These are phyloP conservation scores for Colletotrichum orchidophilum DNA, from an alignment of 2,329 filamentous ascomycete species.

Conservation along the genomic window DNA sequence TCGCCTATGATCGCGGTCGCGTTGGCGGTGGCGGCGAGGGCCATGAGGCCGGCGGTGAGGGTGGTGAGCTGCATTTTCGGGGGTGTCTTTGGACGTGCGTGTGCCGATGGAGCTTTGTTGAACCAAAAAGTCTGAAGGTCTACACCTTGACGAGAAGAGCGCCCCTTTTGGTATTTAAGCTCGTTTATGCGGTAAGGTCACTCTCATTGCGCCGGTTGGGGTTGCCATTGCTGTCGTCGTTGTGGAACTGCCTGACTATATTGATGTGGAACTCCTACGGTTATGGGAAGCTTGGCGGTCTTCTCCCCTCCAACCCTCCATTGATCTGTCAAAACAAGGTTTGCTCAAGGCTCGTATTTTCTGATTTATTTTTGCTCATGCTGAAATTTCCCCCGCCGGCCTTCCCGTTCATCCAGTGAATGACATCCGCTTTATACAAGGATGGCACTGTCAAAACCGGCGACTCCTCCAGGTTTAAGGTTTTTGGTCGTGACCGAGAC, in stretches of 20 bases:
- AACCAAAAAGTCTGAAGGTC: neutral
- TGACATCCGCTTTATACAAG: neutral
- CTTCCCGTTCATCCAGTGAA: neutral
- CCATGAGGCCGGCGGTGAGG: slow-evolving; percentile 5
- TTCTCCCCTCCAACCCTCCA: neutral
- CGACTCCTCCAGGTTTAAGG: neutral
- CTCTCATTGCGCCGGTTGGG: neutral
- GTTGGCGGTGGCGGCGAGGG: slow-evolving; percentile 8
- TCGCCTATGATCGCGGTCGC: slow-evolving; percentile 16
- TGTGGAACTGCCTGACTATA: neutral
- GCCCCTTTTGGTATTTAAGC: neutral
- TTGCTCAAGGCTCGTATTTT: neutral
- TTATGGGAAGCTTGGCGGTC: neutral
- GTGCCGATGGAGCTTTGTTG: neutral
- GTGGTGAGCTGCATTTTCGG: slow-evolving; percentile 17
- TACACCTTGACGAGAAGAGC: neutral
- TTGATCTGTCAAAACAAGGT: neutral
- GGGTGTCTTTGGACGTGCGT: neutral
- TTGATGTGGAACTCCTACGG: neutral
- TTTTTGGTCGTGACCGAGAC: neutral
- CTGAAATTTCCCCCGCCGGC: neutral
- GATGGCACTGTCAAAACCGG: neutral
- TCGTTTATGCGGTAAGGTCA: neutral
- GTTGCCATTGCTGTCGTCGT: neutral
- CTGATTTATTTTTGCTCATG: neutral